Percentiles rank a stretch among this genome's conserved stretches.
Conservation (phyloP, 2,329 filamentous ascomycete genomes). For the Alternaria panax region DNA sequence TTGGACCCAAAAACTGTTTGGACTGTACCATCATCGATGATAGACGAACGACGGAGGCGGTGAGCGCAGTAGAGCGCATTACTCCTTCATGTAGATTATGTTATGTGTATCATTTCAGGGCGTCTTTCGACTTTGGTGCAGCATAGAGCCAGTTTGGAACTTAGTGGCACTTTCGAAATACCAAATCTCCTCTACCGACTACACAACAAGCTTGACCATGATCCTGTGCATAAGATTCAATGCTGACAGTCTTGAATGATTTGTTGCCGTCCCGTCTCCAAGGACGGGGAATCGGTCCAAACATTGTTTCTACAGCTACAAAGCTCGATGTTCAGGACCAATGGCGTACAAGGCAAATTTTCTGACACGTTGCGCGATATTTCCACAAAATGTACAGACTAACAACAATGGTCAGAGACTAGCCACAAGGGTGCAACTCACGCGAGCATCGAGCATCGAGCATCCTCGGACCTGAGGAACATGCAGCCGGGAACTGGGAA, state of each 20-base stretch:
- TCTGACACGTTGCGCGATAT: slow-evolving; percentile 28
- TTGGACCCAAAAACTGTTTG: slow-evolving; percentile 32
- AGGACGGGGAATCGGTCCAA: background rate
- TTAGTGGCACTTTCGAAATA: slow-evolving; percentile 47
- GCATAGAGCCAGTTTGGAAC: slow-evolving; percentile 46
- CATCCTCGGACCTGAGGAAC: slow-evolving; percentile 34
- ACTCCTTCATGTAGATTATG: slow-evolving; percentile 46
- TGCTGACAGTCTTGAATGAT: background rate
- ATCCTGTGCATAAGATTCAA: background rate
- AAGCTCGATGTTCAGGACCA: slow-evolving; percentile 5
- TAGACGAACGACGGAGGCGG: slow-evolving; percentile 51
- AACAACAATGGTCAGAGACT: slow-evolving; percentile 14
- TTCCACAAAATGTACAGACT: slow-evolving; percentile 12
- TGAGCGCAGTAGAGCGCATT: slow-evolving; percentile 29
- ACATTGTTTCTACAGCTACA: background rate
- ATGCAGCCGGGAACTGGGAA: slow-evolving; percentile 19
- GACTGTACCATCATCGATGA: slow-evolving; percentile 50
- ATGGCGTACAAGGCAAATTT: slow-evolving; percentile 27
- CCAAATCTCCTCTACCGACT: slow-evolving; percentile 44
- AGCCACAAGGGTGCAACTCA: slow-evolving; percentile 21
- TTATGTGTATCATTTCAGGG: slow-evolving; percentile 45
- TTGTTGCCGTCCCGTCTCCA: background rate
- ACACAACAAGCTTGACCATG: background rate
- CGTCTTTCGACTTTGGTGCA: slow-evolving; percentile 44
- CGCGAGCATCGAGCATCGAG: slow-evolving; percentile 33